These are phyloP conservation scores for Mycena polygramma DNA, from an alignment of 768 basidiomycete species.

Conservation along the genomic window DNA sequence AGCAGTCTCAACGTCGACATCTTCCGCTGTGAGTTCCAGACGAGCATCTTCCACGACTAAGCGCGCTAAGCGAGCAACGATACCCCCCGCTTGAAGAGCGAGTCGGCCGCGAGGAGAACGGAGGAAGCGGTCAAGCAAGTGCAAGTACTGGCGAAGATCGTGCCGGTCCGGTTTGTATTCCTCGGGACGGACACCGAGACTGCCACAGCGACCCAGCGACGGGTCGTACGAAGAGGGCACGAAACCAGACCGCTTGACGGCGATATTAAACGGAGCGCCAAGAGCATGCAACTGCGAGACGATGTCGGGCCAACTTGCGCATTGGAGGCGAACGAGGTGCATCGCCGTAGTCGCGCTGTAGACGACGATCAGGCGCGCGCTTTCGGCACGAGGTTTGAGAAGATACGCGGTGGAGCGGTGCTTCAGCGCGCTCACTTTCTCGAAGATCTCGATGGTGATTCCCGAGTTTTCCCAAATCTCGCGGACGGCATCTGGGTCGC, in stretches of 20 bases:
- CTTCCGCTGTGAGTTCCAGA: slow-evolving; percentile 8
- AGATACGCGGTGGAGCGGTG: slow-evolving; percentile 12
- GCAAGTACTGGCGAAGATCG: neutral
- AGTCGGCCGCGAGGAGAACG: slow-evolving; percentile 12
- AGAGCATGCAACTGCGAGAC: neutral
- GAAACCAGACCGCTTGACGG: slow-evolving; percentile 2
- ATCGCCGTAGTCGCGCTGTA: slow-evolving; percentile 11
- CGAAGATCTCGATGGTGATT: slow-evolving; percentile 7
- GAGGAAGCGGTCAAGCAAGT: slow-evolving; percentile 11
- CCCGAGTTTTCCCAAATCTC: slow-evolving; percentile 1
- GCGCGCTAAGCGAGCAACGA: slow-evolving; percentile 11
- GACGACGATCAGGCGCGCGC: slow-evolving; percentile 6
- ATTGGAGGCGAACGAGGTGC: slow-evolving; percentile 2
- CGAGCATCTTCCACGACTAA: neutral
- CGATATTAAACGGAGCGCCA: slow-evolving; percentile 4
- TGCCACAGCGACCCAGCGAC: neutral
- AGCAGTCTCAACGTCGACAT: slow-evolving; percentile 13
- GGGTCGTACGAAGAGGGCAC: slow-evolving; percentile 10
- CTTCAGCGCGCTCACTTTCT: neutral
- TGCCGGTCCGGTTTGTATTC: slow-evolving; percentile 4
- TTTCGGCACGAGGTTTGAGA: slow-evolving; percentile 1
- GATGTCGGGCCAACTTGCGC: slow-evolving; percentile 2
- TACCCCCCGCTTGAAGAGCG: slow-evolving; percentile 15
- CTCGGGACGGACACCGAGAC: slow-evolving; percentile 12
- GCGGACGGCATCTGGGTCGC: neutral